A percentile compares a stretch with the other conserved stretches of the same genome.
Evolutionary conservation across 257 asterid genomes (phyloP).

Genomic region (Catharanthus roseus): DNA sequence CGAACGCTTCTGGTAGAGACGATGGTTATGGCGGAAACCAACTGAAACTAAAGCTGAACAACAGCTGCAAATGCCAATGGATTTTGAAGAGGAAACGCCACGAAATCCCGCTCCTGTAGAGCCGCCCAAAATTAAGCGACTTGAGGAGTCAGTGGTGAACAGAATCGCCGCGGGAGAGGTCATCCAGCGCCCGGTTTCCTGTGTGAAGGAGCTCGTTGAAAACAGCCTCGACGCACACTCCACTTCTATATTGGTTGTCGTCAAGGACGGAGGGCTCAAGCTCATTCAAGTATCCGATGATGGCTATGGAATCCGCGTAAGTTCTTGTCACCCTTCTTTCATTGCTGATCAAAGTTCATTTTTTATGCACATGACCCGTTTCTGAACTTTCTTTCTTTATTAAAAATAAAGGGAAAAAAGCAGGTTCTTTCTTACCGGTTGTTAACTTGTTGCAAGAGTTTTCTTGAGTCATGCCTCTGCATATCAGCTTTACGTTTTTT

Average conservation of each 20-base stretch:
- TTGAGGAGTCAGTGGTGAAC: conserved; percentile 85
- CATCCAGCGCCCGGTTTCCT: conserved; percentile 92
- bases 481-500: too few species aligned
- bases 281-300: conserved; percentile 95
- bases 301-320: conserved; percentile 91
- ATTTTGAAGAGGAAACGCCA: conserved; percentile 36
- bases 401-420: too few species aligned
- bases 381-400: neutral
- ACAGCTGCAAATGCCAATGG: conserved; percentile 29
- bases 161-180: conserved; percentile 98
- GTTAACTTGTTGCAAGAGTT: too few species aligned
- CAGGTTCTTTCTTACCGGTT: too few species aligned
- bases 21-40: neutral
- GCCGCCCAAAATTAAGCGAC: conserved; percentile 69
- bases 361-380: neutral
- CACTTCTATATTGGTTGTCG: conserved; percentile 61
- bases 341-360: neutral
- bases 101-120: conserved; percentile 30
- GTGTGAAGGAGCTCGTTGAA: conserved; percentile 90
- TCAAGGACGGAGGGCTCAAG: conserved; percentile 91
- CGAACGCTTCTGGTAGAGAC: neutral
- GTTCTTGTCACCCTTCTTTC: neutral
- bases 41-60: conserved; percentile 5
- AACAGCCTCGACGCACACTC: conserved; percentile 87
- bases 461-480: too few species aligned